Percentiles rank a stretch among this genome's conserved stretches.
Evolutionary conservation across 129 eudicot species (phyloP).

Genomic region (Ambrosia artemisiifolia): DNA sequence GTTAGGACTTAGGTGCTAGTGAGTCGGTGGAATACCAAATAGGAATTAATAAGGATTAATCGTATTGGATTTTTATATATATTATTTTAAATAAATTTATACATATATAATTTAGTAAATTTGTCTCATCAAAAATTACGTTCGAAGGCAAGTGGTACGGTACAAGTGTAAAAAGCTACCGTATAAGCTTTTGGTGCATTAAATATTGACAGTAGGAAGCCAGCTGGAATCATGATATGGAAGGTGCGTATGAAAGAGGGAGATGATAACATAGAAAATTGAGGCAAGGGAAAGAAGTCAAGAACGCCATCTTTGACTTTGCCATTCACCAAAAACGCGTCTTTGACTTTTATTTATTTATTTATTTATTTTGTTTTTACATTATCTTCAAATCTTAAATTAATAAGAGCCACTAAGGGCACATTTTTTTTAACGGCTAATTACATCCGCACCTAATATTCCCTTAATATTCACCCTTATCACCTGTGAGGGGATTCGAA

Average conservation of each 20-base stretch:
- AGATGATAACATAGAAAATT: not conserved
- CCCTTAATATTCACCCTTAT: no score
- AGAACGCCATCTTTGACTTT: conserved; percentile 15
- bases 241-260: not conserved
- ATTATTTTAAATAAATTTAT: no score
- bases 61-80: no score
- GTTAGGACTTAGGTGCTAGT: no score
- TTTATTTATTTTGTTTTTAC: not conserved
- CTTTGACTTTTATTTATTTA: not conserved
- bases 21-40: no score
- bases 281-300: not conserved
- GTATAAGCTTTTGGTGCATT: not conserved
- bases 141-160: not conserved
- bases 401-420: no score
- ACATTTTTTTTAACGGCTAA: no score
- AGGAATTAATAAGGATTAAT: no score
- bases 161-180: not conserved
- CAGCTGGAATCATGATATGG: conserved; percentile 18
- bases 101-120: no score
- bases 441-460: no score
- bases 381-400: not conserved
- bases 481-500: no score
- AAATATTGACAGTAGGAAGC: not conserved
- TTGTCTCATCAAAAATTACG: no score
- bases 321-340: not conserved